Conservation (phyloP, 2,329 filamentous ascomycete genomes). For the Cladophialophora yegresii region DNA sequence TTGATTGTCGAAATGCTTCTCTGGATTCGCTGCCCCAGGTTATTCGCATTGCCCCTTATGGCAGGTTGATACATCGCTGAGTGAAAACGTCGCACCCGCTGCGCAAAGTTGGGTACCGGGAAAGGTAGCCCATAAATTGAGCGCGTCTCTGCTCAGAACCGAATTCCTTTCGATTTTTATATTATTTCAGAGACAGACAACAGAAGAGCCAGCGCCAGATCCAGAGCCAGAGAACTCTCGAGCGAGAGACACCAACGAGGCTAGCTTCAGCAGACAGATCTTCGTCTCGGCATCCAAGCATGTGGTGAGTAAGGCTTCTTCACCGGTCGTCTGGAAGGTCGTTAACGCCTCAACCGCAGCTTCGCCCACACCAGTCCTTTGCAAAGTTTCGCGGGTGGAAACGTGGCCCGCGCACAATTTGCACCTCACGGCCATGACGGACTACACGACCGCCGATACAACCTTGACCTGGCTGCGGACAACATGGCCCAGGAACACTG, state of each 20-base stretch:
- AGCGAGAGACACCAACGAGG: neutral
- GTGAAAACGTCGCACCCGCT: slow-evolving; percentile 2
- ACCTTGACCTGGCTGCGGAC: neutral
- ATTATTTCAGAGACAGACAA: neutral
- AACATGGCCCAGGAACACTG: neutral
- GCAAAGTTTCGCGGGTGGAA: neutral
- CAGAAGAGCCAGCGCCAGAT: neutral
- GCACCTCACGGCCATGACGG: neutral
- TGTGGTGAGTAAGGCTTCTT: neutral
- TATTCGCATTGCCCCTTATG: neutral
- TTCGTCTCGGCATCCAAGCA: neutral
- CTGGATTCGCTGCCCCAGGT: neutral
- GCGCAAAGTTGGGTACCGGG: neutral
- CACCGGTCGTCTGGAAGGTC: neutral
- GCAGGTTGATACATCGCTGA: neutral
- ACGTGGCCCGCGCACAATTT: neutral
- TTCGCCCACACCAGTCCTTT: neutral
- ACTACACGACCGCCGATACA: neutral
- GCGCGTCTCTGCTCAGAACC: neutral
- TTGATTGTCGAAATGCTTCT: neutral
- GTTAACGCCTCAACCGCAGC: neutral
- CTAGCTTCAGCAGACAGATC: neutral
- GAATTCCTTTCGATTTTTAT: neutral
- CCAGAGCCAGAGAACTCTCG: neutral
- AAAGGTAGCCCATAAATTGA: neutral